Conservation (phyloP, 768 basidiomycete genomes). For the Scleroderma citrinum region DNA sequence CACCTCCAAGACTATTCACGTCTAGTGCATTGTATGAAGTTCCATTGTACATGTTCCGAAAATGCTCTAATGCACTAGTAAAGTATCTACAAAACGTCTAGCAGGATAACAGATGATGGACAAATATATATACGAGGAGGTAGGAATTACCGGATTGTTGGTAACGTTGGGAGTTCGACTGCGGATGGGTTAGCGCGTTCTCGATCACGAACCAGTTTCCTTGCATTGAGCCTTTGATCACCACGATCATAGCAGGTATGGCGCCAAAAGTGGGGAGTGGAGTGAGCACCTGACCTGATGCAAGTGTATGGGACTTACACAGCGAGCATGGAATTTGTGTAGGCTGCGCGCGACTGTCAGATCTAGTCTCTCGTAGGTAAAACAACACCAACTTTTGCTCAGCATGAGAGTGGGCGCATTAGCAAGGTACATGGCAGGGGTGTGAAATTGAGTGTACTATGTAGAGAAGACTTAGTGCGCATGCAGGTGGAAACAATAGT, state of each 20-base stretch:
- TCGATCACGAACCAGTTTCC: constrained; percentile 5
- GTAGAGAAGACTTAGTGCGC: not conserved
- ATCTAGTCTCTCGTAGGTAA: not conserved
- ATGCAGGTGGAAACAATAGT: not conserved
- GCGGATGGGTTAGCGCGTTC: not conserved
- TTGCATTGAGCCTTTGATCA: constrained; percentile 4
- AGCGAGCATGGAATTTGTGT: constrained; percentile 19
- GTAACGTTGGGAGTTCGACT: constrained; percentile 18
- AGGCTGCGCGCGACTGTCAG: constrained; percentile 3
- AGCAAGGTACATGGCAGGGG: constrained; percentile 1
- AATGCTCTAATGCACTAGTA: too few species aligned
- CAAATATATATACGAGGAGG: too few species aligned
- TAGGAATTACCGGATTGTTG: too few species aligned
- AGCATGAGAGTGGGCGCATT: constrained; percentile 10
- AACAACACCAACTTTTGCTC: constrained; percentile 1
- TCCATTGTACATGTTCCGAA: too few species aligned
- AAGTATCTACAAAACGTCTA: too few species aligned
- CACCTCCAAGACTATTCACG: too few species aligned
- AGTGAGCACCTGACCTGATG: not conserved
- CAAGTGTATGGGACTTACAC: constrained; percentile 11
- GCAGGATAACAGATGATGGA: too few species aligned
- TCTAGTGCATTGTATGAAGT: too few species aligned
- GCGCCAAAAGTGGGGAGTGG: too few species aligned
- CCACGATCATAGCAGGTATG: not conserved
- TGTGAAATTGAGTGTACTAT: constrained; percentile 12